Evolutionary conservation across 345 rosid genomes (phyloP).

Genomic region (Populus nigra): DNA sequence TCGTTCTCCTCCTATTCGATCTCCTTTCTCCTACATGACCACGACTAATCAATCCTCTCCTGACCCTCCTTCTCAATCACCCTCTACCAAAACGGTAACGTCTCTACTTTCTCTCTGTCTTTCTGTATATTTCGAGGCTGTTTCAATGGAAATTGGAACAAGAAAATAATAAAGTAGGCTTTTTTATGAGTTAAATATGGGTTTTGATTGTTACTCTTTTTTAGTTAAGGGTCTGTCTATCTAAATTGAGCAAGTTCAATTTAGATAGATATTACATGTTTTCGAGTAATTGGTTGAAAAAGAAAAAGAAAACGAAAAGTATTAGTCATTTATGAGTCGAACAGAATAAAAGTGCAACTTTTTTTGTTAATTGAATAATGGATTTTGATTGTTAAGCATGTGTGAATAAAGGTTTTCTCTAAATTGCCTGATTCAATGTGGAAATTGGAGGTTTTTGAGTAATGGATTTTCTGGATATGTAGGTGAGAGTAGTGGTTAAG

Average conservation of each 20-base stretch:
- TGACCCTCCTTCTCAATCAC: conserved; percentile 30
- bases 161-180: background rate
- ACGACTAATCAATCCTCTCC: conserved; percentile 32
- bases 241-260: background rate
- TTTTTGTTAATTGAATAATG: background rate
- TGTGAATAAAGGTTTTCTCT: background rate
- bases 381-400: background rate
- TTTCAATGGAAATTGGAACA: background rate
- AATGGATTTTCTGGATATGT: conserved; percentile 21
- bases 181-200: background rate
- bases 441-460: background rate
- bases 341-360: background rate
- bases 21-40: conserved; percentile 42
- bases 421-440: background rate
- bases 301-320: background rate
- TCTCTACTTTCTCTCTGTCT: background rate
- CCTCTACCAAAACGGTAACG: conserved; percentile 52
- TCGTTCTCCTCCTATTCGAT: conserved; percentile 39
- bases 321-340: background rate
- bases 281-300: background rate
- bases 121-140: background rate
- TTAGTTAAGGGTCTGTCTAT: background rate
- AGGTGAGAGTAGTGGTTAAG: conserved; percentile 69
- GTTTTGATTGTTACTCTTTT: background rate
- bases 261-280: background rate